Conservation (phyloP, 2,329 filamentous ascomycete species). For the Aspergillus sp. region DNA sequence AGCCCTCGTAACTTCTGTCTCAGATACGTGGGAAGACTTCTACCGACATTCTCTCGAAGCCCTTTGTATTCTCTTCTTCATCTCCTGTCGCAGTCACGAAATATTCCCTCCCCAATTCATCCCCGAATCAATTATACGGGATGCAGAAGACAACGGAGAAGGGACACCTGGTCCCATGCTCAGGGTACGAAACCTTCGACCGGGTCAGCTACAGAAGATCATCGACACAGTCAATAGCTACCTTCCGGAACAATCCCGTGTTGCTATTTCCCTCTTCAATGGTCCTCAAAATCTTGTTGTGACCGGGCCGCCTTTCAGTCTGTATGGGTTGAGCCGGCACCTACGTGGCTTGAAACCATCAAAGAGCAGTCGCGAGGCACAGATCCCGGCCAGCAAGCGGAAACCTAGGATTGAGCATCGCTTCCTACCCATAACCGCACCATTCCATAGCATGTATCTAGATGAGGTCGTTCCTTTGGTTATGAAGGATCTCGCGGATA, state of each 20-base stretch:
- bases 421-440: conserved; percentile 43
- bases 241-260: conserved; percentile 26
- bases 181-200: conserved; percentile 28
- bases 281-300: conserved; percentile 34
- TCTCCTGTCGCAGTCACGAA: conserved; percentile 34
- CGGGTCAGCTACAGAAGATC: conserved; percentile 20
- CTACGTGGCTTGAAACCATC: not conserved
- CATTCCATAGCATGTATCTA: conserved; percentile 42
- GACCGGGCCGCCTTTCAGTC: conserved; percentile 31
- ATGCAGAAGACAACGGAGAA: not conserved
- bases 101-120: conserved; percentile 16
- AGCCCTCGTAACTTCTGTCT: conserved; percentile 34
- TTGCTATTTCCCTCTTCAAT: conserved; percentile 34
- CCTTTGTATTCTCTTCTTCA: conserved; percentile 39
- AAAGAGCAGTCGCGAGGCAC: conserved; percentile 13
- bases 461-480: conserved; percentile 19
- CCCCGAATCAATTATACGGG: conserved; percentile 22
- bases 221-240: conserved; percentile 28
- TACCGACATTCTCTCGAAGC: conserved; percentile 28
- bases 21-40: conserved; percentile 35
- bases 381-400: conserved; percentile 33
- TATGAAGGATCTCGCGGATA: conserved; percentile 17
- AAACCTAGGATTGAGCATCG: conserved; percentile 25
- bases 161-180: conserved; percentile 25
- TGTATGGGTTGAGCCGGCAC: conserved; percentile 12